phyloP scores from a whole-genome alignment of 495 filamentous ascomycete species.

The Bacidia gigantensis region DNA sequence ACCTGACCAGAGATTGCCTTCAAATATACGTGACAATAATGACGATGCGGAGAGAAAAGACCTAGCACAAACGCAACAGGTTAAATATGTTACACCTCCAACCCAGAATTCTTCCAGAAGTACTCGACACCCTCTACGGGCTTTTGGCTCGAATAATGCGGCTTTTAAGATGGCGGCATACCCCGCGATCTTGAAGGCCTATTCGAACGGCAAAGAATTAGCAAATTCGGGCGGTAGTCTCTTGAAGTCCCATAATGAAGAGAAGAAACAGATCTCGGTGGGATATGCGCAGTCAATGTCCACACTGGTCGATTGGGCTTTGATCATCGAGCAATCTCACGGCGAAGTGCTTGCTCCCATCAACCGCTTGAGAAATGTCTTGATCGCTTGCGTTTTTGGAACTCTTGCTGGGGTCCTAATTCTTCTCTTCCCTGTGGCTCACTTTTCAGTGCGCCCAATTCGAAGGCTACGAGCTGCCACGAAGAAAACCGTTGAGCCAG shows the following conservation, averaged over 20 bases:
- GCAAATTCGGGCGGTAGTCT: conserved; percentile 48
- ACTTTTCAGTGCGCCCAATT: conserved; percentile 68
- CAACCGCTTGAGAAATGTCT: conserved; percentile 52
- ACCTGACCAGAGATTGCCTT: conserved; percentile 48
- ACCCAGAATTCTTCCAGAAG: conserved; percentile 16
- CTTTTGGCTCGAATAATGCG: conserved; percentile 25
- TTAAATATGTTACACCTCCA: conserved; percentile 31
- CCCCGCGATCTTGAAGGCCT: conserved; percentile 40
- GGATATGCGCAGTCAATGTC: conserved; percentile 55
- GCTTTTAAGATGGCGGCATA: conserved; percentile 46
- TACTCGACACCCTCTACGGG: conserved; percentile 18
- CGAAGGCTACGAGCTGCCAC: conserved; percentile 64
- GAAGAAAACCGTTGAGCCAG: conserved; percentile 56
- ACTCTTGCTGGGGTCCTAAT: conserved; percentile 56
- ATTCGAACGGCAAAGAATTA: conserved; percentile 28
- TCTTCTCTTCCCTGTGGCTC: conserved; percentile 60
- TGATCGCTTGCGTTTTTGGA: conserved; percentile 73
- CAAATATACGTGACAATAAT: conserved; percentile 15
- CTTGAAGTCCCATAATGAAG: conserved; percentile 57
- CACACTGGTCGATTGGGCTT: conserved; percentile 59
- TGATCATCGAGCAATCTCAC: conserved; percentile 64
- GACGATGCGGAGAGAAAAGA: conserved; percentile 4
- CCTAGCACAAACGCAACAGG: conserved; percentile 6
- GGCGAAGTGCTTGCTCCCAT: conserved; percentile 67
- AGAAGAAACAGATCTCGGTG: conserved; percentile 47